Conservation (phyloP, 495 filamentous ascomycete genomes). For the Oidiodendron maius region DNA sequence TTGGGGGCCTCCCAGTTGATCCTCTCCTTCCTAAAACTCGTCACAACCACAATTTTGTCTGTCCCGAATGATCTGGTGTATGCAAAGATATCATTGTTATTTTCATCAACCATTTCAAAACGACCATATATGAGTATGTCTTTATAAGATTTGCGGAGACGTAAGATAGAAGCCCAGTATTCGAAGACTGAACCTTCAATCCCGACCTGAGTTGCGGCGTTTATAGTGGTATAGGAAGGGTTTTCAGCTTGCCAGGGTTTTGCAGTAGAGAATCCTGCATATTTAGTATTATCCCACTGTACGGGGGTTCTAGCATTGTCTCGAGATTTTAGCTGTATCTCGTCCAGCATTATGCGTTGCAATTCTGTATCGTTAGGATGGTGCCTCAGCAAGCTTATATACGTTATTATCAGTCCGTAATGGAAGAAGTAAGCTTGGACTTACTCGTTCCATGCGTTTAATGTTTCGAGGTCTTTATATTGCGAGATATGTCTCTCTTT, state of each 20-base stretch:
- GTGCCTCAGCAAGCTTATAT: slow-evolving; percentile 27
- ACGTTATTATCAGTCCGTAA: not conserved
- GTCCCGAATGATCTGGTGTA: slow-evolving; percentile 6
- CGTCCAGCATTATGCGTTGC: not conserved
- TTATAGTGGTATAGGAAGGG: slow-evolving; percentile 44
- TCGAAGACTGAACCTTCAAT: slow-evolving; percentile 33
- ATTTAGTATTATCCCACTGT: slow-evolving; percentile 49
- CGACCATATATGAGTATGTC: slow-evolving; percentile 40
- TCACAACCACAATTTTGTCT: not conserved
- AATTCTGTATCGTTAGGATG: slow-evolving; percentile 8
- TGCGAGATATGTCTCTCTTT: slow-evolving; percentile 54
- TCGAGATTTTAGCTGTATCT: slow-evolving; percentile 43
- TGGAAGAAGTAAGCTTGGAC: not conserved
- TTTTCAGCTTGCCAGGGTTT: slow-evolving; percentile 55
- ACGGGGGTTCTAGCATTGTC: slow-evolving; percentile 56
- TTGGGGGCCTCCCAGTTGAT: not conserved
- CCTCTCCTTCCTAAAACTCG: not conserved
- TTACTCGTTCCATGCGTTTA: slow-evolving; percentile 48
- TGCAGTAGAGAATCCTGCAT: slow-evolving; percentile 45
- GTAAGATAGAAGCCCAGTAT: slow-evolving; percentile 41
- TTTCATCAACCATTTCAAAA: slow-evolving; percentile 34
- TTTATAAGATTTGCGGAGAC: slow-evolving; percentile 32
- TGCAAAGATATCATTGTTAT: slow-evolving; percentile 33
- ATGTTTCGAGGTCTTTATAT: slow-evolving; percentile 66
- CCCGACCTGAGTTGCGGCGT: slow-evolving; percentile 39